Evolutionary conservation across 2,329 filamentous ascomycete genomes (phyloP).

Genomic region (Plectosphaerella sp.): DNA sequence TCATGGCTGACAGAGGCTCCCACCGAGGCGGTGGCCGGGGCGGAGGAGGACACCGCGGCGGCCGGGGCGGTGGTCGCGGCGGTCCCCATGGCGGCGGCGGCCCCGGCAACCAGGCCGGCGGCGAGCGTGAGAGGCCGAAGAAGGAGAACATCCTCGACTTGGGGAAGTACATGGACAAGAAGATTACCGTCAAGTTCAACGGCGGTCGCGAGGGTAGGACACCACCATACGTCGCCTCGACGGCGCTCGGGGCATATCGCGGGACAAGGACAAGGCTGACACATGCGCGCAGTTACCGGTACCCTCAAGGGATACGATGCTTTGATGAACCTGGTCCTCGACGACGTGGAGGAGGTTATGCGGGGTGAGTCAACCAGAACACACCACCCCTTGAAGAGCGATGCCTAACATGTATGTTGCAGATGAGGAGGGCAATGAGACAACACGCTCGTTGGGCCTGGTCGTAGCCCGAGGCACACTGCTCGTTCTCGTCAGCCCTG

Average conservation of each 20-base stretch:
- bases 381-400: not conserved
- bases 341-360: constrained; percentile 87
- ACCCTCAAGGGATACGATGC: constrained; percentile 94
- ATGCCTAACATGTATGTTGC: constrained; percentile 9
- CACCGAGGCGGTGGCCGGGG: constrained; percentile 38
- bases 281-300: constrained; percentile 65
- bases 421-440: constrained; percentile 94
- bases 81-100: constrained; percentile 30
- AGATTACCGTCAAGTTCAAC: constrained; percentile 93
- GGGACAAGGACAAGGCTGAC: not conserved
- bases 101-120: constrained; percentile 28
- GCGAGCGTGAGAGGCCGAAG: constrained; percentile 72
- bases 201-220: constrained; percentile 79
- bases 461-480: constrained; percentile 90
- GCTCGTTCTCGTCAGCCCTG: constrained; percentile 85
- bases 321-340: constrained; percentile 95
- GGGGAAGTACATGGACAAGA: constrained; percentile 95
- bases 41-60: constrained; percentile 42
- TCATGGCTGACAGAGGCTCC: constrained; percentile 47
- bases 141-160: constrained; percentile 98
- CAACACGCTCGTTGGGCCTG: constrained; percentile 73
- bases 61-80: constrained; percentile 31
- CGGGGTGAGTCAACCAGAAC: constrained; percentile 55
- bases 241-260: not conserved
- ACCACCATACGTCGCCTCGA: not conserved